Percentiles rank a stretch among this genome's conserved stretches.
phyloP scores from a whole-genome alignment of 192 early-diverging fungal species.

The Geranomyces variabilis region DNA sequence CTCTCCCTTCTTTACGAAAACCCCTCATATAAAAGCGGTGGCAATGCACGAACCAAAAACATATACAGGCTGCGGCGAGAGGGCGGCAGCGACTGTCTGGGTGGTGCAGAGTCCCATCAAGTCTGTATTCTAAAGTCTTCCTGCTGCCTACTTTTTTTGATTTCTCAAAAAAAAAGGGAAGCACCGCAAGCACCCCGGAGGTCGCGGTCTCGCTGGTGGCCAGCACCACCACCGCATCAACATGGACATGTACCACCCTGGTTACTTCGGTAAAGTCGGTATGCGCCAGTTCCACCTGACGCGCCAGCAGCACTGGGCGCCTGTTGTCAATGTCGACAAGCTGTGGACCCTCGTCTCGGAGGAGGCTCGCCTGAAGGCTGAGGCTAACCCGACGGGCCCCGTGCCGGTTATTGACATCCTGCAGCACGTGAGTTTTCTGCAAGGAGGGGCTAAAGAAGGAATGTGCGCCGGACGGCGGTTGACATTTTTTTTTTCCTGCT shows the following conservation, averaged over 20 bases:
- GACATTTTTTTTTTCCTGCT: too few relatives aligned
- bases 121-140: too few relatives aligned
- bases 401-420: constrained; percentile 93
- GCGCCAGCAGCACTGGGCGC: constrained; percentile 82
- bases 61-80: too few relatives aligned
- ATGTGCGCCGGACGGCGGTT: too few relatives aligned
- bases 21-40: too few relatives aligned
- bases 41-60: too few relatives aligned
- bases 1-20: too few relatives aligned
- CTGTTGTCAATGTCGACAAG: constrained; percentile 91
- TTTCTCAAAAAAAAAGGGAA: constrained; percentile 57
- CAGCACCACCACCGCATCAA: constrained; percentile 99
- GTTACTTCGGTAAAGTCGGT: constrained; percentile 99
- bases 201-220: constrained; percentile 98
- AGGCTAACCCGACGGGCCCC: constrained; percentile 76
- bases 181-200: constrained; percentile 97
- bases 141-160: too few relatives aligned
- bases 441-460: too few relatives aligned
- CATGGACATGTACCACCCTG: constrained; percentile 99
- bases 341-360: constrained; percentile 89
- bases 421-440: constrained; percentile 48
- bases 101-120: too few relatives aligned
- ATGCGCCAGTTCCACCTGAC: constrained; percentile 99
- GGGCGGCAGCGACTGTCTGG: too few relatives aligned
- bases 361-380: constrained; percentile 79